Evolutionary conservation across 1,284 basidiomycete genomes (phyloP).

Genomic region (Microstroma glucosiphilum): DNA sequence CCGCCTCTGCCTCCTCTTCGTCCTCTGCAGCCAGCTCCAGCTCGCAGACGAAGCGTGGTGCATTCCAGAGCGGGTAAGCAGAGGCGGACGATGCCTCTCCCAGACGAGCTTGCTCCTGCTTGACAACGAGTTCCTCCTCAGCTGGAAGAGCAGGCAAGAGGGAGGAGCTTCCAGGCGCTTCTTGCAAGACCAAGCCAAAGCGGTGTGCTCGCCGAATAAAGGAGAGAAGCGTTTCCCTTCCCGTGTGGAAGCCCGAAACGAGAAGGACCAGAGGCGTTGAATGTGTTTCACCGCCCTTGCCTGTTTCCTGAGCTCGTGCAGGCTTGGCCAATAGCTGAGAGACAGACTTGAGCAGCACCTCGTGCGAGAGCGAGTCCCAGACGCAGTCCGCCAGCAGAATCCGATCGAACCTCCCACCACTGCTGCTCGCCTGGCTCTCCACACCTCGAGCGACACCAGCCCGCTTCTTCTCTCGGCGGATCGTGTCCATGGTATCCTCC

Average conservation of each 20-base stretch:
- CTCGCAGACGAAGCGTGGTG: conserved; percentile 27
- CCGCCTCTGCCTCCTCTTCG: conserved; percentile 6
- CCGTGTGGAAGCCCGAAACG: conserved; percentile 45
- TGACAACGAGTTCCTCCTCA: conserved; percentile 3
- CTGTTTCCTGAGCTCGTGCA: too few relatives aligned
- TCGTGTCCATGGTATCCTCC: conserved; percentile 36
- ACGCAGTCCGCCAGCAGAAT: conserved; percentile 47
- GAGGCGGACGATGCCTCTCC: background rate
- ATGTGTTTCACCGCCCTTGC: background rate
- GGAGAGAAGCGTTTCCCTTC: conserved; percentile 32
- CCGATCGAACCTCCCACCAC: conserved; percentile 14
- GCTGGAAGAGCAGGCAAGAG: background rate
- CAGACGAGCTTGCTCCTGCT: background rate
- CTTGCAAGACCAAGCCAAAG: conserved; percentile 20
- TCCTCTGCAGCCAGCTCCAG: conserved; percentile 2
- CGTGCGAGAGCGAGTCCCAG: conserved; percentile 47
- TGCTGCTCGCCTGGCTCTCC: too few relatives aligned
- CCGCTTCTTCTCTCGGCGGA: conserved; percentile 18
- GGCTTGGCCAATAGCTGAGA: conserved; percentile 19
- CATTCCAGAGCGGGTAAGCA: conserved; percentile 18
- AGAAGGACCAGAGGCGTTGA: conserved; percentile 27
- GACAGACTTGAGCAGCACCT: conserved; percentile 35
- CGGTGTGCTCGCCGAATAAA: conserved; percentile 34
- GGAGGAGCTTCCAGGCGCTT: conserved; percentile 9
- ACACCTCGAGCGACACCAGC: background rate